phyloP scores from a whole-genome alignment of 768 basidiomycete species.

The Tulasnella sp. region DNA sequence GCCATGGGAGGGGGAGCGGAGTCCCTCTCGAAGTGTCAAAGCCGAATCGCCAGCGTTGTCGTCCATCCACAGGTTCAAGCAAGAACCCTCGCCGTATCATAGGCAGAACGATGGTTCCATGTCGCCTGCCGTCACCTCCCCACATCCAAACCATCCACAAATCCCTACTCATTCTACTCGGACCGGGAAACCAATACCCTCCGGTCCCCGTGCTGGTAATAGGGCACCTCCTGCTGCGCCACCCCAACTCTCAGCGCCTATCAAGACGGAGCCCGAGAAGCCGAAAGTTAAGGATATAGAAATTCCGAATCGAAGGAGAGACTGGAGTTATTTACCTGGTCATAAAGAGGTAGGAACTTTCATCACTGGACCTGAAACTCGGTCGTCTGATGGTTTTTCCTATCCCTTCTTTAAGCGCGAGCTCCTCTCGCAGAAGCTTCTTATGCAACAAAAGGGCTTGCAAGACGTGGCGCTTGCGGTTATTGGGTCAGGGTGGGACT shows the following conservation, averaged over 20 bases:
- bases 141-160: background rate
- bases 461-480: background rate
- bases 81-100: background rate
- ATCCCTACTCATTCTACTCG: background rate
- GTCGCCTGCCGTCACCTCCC: background rate
- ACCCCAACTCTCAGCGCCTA: background rate
- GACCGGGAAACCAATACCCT: background rate
- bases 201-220: background rate
- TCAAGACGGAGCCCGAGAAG: background rate
- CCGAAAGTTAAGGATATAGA: constrained; percentile 5
- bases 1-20: background rate
- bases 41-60: background rate
- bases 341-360: background rate
- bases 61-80: background rate
- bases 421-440: background rate
- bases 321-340: constrained; percentile 12
- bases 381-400: background rate
- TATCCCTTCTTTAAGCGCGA: background rate
- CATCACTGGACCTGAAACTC: no score
- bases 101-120: constrained; percentile 15
- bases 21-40: background rate
- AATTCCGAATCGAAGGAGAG: constrained; percentile 1
- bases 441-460: background rate
- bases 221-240: background rate
- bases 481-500: constrained; percentile 10